Conservation (phyloP, 192 early-diverging fungal species). For the Neocallimastix lanati region DNA sequence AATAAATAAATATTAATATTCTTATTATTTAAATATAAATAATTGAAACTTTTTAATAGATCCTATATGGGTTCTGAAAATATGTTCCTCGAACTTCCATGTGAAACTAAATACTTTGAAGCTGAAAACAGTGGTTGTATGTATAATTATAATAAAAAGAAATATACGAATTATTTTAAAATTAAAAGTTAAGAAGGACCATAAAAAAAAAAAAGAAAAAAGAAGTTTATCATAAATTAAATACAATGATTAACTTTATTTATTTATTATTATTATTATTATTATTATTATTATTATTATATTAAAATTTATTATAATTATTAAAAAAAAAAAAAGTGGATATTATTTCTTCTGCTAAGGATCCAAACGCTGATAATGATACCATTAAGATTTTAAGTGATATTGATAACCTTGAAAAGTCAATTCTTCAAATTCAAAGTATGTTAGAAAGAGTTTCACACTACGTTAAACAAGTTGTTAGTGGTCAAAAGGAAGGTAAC, state of each 20-base stretch:
- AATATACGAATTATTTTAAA: no score
- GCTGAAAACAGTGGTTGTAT: constrained; percentile 59
- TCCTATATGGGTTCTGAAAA: constrained; percentile 32
- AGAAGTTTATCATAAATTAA: no score
- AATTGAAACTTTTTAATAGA: no score
- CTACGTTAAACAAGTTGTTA: constrained; percentile 61
- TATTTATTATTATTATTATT: no score
- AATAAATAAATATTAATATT: no score
- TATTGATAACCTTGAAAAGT: constrained; percentile 75
- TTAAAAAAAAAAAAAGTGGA: constrained; percentile 40
- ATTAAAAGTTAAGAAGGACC: no score
- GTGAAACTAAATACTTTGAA: constrained; percentile 76
- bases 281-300: no score
- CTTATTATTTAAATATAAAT: no score
- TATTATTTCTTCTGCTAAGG: constrained; percentile 42
- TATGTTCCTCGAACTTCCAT: constrained; percentile 74
- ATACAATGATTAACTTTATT: no score
- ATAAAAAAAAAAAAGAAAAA: no score
- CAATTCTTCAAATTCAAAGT: constrained; percentile 51
- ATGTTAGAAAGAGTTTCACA: constrained; percentile 68
- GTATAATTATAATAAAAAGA: no score
- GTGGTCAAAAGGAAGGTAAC: constrained; percentile 28
- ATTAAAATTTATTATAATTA: no score
- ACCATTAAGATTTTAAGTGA: constrained; percentile 49
- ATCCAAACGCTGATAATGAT: constrained; percentile 17